These are phyloP conservation scores for Fusarium lateritium DNA, from an alignment of 2,329 filamentous ascomycete genomes.

Conservation along the genomic window DNA sequence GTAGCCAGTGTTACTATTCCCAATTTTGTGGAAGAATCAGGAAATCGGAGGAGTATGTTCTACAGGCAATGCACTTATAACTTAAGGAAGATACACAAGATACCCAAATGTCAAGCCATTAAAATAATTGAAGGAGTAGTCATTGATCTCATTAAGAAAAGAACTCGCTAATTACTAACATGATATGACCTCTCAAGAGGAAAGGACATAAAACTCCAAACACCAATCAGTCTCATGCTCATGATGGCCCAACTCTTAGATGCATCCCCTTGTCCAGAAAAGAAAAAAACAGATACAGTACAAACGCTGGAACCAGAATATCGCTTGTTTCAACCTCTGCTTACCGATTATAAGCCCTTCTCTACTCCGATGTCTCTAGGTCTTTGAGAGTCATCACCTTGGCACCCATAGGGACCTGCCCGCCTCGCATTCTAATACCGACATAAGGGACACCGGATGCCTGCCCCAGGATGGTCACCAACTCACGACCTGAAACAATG, in stretches of 20 bases:
- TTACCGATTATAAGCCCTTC: slow-evolving; percentile 1
- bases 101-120: neutral
- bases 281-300: neutral
- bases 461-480: slow-evolving; percentile 50
- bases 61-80: neutral
- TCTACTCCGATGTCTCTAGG: slow-evolving; percentile 50
- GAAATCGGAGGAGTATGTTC: neutral
- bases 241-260: slow-evolving; percentile 28
- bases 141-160: slow-evolving; percentile 32
- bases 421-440: slow-evolving; percentile 45
- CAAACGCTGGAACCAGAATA: slow-evolving; percentile 1
- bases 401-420: slow-evolving; percentile 50
- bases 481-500: slow-evolving; percentile 48
- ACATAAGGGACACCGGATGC: slow-evolving; percentile 47
- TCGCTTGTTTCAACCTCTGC: neutral
- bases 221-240: slow-evolving; percentile 39
- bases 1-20: neutral
- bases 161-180: slow-evolving; percentile 17
- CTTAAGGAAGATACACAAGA: neutral
- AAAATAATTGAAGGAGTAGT: slow-evolving; percentile 9
- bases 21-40: neutral
- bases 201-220: slow-evolving; percentile 34
- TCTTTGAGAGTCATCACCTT: slow-evolving; percentile 54
- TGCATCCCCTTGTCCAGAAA: slow-evolving; percentile 12
- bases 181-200: slow-evolving; percentile 16